Evolutionary conservation across 352 stramenopile genomes (phyloP), one percentile per base, ranked within the genome.

Genomic region (Globisporangium takayamanum): DNA sequence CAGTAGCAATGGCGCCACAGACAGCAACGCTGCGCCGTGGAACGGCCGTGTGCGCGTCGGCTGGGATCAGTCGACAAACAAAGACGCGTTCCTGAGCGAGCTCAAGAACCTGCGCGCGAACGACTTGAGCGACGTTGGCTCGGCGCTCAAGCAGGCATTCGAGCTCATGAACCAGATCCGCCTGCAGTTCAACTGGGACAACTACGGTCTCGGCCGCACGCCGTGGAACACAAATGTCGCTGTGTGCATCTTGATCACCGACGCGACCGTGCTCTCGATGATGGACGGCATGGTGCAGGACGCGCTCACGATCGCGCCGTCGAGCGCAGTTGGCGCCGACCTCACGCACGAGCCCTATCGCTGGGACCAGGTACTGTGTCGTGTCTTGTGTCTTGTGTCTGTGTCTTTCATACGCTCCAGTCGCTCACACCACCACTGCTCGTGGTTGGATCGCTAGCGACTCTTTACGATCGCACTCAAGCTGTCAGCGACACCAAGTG

Each of bases 81-180:
- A 92, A 46, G 85, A 94, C 37, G 72, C 71, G 20, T 95, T 95
- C 50, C 66, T 93, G 25, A 59, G 66, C 50, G 84, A 94, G 56
- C 74, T 95, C 62, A 94, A 94, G 70, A 92, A 92, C 62, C 65
- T 95, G 33, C 76, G 75, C 44, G 82, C 86, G 25, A 88, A 67
- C 1, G 82, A 95, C 58, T 48, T 95, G 54, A 94, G 86, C 60
- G 84, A 94, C 57, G 59, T 94, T 7, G 84, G 86, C 45, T 63
- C 67, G 2, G 80, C 82, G 12, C 67, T 95, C 12, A 80, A 80
- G 54, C 83, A 92, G 59, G 84, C 84, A 20, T 92, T 92, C 44
- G 84, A 95, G 30, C 76, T 95, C 56, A 94, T 95, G 81, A 95
- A 95, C 63, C 86, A 92, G 67, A 89, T 93, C 63, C 85, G 85